Percentiles rank a stretch among this genome's conserved stretches.
phyloP scores from a whole-genome alignment of 768 basidiomycete genomes.

The Tricholoma hemisulphureum region DNA sequence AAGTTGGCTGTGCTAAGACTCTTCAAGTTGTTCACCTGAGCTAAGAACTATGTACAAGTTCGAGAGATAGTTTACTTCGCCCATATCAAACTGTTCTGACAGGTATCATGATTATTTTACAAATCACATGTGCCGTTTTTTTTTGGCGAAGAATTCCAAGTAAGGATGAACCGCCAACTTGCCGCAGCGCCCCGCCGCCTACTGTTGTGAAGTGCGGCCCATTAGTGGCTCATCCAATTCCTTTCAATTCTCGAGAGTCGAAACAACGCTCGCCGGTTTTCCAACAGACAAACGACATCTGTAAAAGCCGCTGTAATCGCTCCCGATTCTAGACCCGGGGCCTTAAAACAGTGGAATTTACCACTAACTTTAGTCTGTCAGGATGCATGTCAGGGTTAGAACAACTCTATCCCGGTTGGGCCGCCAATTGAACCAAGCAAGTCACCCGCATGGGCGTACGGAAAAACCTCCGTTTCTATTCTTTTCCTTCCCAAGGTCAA shows the following conservation, averaged over 20 bases:
- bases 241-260: not conserved
- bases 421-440: not conserved
- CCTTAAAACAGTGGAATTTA: not conserved
- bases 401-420: not conserved
- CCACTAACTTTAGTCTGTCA: not conserved
- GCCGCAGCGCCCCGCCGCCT: no score
- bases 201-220: no score
- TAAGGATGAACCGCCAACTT: no score
- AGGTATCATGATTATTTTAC: no score
- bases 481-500: not conserved
- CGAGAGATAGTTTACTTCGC: no score
- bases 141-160: no score
- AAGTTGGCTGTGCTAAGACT: no score
- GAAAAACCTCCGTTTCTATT: not conserved
- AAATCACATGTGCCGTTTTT: no score
- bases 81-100: no score
- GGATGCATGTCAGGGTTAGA: not conserved
- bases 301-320: not conserved
- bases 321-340: not conserved
- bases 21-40: no score
- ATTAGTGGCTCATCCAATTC: not conserved
- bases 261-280: not conserved
- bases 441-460: not conserved
- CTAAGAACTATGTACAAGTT: no score
- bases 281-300: not conserved